Evolutionary conservation across 192 early-diverging fungal genomes (phyloP).

Genomic region (Pilaira anomala): DNA sequence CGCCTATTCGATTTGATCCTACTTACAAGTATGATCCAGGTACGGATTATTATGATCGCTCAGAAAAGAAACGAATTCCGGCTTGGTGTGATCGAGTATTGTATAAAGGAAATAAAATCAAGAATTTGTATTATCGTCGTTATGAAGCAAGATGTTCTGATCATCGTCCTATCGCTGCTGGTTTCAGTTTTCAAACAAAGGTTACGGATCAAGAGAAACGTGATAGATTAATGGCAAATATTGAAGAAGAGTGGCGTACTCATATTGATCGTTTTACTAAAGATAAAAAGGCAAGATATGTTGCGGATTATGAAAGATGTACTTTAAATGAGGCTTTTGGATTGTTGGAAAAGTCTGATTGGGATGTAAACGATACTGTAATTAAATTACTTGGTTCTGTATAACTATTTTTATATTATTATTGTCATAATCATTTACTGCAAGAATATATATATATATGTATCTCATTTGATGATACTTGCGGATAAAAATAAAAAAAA

Average conservation of each 20-base stretch:
- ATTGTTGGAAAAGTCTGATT: slow-evolving; percentile 12
- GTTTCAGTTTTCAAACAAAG: slow-evolving; percentile 63
- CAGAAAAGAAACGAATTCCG: slow-evolving; percentile 90
- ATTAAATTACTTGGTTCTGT: background rate
- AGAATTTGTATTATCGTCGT: slow-evolving; percentile 57
- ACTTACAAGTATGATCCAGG: slow-evolving; percentile 97
- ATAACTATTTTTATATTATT: too few species aligned
- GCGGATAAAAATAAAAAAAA: too few species aligned
- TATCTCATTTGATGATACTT: too few species aligned
- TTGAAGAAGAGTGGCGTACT: slow-evolving; percentile 46
- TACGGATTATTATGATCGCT: slow-evolving; percentile 82
- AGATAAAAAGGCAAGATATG: slow-evolving; percentile 23
- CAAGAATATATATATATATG: too few species aligned
- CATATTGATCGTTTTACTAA: slow-evolving; percentile 30
- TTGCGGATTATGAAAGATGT: slow-evolving; percentile 23
- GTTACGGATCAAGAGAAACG: slow-evolving; percentile 51
- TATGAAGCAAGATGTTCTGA: slow-evolving; percentile 74
- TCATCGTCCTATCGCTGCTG: slow-evolving; percentile 79
- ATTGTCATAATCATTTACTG: too few species aligned
- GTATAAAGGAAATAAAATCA: slow-evolving; percentile 46
- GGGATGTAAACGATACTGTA: slow-evolving; percentile 21
- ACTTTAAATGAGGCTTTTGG: slow-evolving; percentile 5
- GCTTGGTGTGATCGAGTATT: slow-evolving; percentile 96
- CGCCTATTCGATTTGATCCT: slow-evolving; percentile 77
- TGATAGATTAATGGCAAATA: slow-evolving; percentile 41